Evolutionary conservation across 2,329 filamentous ascomycete genomes (phyloP).

Genomic region (Juglanconis juglandina): DNA sequence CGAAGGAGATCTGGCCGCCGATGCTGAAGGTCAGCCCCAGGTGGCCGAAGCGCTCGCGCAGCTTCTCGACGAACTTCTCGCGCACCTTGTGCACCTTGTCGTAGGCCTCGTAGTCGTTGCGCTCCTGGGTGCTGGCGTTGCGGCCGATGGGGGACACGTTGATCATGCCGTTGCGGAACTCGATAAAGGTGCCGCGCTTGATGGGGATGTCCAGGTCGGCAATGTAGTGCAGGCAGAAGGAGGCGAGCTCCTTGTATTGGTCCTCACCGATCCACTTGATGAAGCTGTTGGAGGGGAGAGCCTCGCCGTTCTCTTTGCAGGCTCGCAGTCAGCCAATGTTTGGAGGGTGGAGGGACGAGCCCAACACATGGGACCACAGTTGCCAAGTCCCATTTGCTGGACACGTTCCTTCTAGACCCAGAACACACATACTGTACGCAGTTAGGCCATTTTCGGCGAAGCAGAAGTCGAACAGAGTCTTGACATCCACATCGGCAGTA

Average conservation of each 20-base stretch:
- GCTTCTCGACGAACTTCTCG: conserved; percentile 68
- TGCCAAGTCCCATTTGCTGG: neutral
- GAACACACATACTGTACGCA: conserved; percentile 56
- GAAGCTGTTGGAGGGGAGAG: conserved; percentile 77
- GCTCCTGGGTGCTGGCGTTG: conserved; percentile 78
- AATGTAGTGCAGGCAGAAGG: conserved; percentile 76
- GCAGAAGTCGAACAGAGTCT: conserved; percentile 90
- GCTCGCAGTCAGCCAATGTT: neutral
- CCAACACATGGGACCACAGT: neutral
- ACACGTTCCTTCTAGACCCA: neutral
- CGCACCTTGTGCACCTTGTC: conserved; percentile 77
- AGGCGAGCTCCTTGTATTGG: conserved; percentile 73
- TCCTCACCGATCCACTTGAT: conserved; percentile 87
- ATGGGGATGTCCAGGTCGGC: conserved; percentile 79
- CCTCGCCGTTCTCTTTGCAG: conserved; percentile 60
- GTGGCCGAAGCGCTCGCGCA: conserved; percentile 80
- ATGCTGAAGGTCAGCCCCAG: conserved; percentile 88
- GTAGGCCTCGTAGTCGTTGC: conserved; percentile 76
- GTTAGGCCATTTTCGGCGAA: conserved; percentile 96
- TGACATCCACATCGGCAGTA: conserved; percentile 64
- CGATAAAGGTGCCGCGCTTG: conserved; percentile 81
- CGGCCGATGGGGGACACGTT: conserved; percentile 81
- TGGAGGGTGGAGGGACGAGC: too few species aligned
- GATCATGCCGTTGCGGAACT: conserved; percentile 90
- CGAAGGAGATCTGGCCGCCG: conserved; percentile 96